Evolutionary conservation across 2,329 filamentous ascomycete genomes (phyloP).

Genomic region (Aquanectria penicillioides): DNA sequence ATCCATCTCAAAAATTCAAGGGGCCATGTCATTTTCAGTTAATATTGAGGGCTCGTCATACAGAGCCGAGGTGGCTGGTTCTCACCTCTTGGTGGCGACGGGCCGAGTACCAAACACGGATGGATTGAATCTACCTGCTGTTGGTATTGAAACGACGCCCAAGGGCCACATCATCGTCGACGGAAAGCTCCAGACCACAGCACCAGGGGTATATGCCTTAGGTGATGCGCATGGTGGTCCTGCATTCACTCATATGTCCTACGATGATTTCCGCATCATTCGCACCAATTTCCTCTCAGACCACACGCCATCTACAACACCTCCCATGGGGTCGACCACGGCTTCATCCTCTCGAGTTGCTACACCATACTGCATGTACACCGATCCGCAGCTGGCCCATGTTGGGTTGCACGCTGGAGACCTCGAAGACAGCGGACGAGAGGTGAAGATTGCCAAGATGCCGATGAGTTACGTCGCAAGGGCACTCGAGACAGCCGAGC

Average conservation of each 20-base stretch:
- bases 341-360: constrained; percentile 43
- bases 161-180: constrained; percentile 57
- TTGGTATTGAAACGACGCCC: constrained; percentile 52
- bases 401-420: constrained; percentile 59
- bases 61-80: constrained; percentile 46
- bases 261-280: constrained; percentile 65
- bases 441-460: constrained; percentile 58
- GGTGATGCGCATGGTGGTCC: constrained; percentile 63
- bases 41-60: constrained; percentile 32
- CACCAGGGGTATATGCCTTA: constrained; percentile 56
- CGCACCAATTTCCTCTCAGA: constrained; percentile 53
- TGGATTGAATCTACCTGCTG: constrained; percentile 51
- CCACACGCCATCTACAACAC: constrained; percentile 35
- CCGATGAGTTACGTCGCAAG: constrained; percentile 62
- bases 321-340: constrained; percentile 38
- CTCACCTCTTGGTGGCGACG: constrained; percentile 61
- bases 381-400: constrained; percentile 63
- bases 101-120: constrained; percentile 62
- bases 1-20: constrained; percentile 35
- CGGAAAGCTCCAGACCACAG: constrained; percentile 55
- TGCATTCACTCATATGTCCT: constrained; percentile 66
- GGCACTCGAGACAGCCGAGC: constrained; percentile 61
- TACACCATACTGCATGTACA: constrained; percentile 62
- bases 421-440: constrained; percentile 38
- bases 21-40: constrained; percentile 29